Base-by-base conservation (phyloP, 164 flowering plant species). In the Umbilicus rupestris region DNA sequence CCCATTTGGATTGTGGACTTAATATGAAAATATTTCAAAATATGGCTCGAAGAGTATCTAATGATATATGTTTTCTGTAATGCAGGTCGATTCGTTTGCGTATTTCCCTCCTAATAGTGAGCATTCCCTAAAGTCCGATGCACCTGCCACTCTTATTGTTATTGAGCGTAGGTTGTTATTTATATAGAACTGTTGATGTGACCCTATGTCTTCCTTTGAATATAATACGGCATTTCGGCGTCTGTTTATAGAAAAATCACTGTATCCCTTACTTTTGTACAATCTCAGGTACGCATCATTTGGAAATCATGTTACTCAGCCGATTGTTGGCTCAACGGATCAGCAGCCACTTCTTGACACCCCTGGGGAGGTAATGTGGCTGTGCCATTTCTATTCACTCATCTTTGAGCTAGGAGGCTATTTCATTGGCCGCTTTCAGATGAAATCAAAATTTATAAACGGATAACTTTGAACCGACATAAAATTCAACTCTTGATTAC, bases 1-100 rank as follows among this genome's bases (percentile, higher is more conserved):
- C 30, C 15, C 12, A 7, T 12, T 6, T 24, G 7, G 30, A 24
- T 24, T 24, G 2, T 1, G 30, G 28, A 22, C 3, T 2, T 26
- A 19, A 26, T 10, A n/a, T 55, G 28, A 12, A 12, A 12, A 55
- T 55, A 55, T 12, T 41, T 29, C 60, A 0, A 11, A 22, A 3
- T 14, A 10, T 39, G 14, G 24, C 65, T 17, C 14, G 11, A 12
- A 33, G 50, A 60, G 41, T 26, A 57, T 5, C 16, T 60, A 50
- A 47, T 66, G 62, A 62, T 63, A 39, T 44, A 5, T 19, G n/a
- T 64, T 60, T 15, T 71, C 64, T 68, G 30, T 29, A 71, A 59
- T 80, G 72, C 70, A 94, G 97, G 96, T 87, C 73, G 99, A 92
- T 78, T 89, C 97, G 19, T 95, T 78, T 81, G 96, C 93, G 50